Conservation (phyloP, 768 basidiomycete species). For the Mycena latifolia region DNA sequence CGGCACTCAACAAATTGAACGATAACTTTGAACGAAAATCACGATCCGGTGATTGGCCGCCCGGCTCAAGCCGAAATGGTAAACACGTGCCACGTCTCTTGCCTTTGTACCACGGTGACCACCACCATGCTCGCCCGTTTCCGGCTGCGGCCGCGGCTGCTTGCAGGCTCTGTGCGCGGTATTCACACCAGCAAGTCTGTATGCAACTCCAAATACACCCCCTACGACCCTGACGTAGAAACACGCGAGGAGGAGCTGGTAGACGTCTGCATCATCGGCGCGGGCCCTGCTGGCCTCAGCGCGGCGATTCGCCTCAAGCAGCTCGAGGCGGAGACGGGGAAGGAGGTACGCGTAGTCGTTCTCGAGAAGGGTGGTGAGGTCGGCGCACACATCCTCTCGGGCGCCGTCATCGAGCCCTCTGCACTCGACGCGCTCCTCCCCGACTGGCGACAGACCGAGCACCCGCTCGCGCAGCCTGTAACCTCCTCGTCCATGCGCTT, state of each 20-base stretch:
- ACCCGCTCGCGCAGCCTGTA: constrained; percentile 87
- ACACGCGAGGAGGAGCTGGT: constrained; percentile 76
- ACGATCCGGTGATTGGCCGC: too few relatives aligned
- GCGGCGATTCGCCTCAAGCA: constrained; percentile 98
- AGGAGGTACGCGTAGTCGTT: constrained; percentile 91
- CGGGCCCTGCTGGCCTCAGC: constrained; percentile 93
- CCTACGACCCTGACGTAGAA: constrained; percentile 27
- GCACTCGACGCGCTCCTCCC: constrained; percentile 94
- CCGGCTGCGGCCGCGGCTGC: too few relatives aligned
- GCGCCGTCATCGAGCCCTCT: constrained; percentile 93
- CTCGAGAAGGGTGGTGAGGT: constrained; percentile 96
- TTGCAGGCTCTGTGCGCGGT: neutral
- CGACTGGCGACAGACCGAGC: constrained; percentile 71
- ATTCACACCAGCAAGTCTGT: neutral
- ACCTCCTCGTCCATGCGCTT: constrained; percentile 87
- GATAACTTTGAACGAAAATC: too few relatives aligned
- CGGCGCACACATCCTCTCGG: constrained; percentile 95
- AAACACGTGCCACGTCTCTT: too few relatives aligned
- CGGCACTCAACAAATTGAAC: too few relatives aligned
- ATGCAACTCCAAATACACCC: constrained; percentile 1
- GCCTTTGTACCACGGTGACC: too few relatives aligned
- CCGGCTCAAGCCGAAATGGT: too few relatives aligned
- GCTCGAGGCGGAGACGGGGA: constrained; percentile 82
- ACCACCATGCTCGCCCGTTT: too few relatives aligned
- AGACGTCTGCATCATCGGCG: constrained; percentile 98